A percentile compares a stretch with the other conserved stretches of the same genome.
These are phyloP conservation scores for Neurospora discreta DNA, from an alignment of 495 filamentous ascomycete genomes.

Conservation along the genomic window DNA sequence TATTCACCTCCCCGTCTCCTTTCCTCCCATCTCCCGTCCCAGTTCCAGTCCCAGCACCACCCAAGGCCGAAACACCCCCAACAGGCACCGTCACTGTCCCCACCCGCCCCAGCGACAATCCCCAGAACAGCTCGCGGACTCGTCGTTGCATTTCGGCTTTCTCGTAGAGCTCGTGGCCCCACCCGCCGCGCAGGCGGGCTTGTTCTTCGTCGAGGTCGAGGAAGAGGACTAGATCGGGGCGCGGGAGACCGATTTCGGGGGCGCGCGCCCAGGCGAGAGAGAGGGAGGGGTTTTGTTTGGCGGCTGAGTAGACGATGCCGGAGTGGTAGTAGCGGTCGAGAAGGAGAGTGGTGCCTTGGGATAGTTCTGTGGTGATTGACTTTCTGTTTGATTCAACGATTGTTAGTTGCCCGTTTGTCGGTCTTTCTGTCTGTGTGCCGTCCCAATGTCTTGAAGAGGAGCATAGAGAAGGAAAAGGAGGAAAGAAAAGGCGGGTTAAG, in stretches of 20 bases:
- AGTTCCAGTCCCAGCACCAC: slow-evolving; percentile 1
- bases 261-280: slow-evolving; percentile 64
- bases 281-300: slow-evolving; percentile 63
- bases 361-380: slow-evolving; percentile 50
- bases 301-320: slow-evolving; percentile 90
- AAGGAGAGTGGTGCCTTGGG: slow-evolving; percentile 60
- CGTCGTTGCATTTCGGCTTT: slow-evolving; percentile 68
- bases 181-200: slow-evolving; percentile 68
- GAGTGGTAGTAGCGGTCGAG: slow-evolving; percentile 92
- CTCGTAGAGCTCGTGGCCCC: slow-evolving; percentile 83
- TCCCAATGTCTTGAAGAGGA: too few relatives aligned
- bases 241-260: slow-evolving; percentile 79
- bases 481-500: slow-evolving; percentile 1
- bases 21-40: slow-evolving; percentile 4
- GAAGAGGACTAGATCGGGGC: slow-evolving; percentile 81
- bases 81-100: slow-evolving; percentile 12
- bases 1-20: not conserved
- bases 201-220: slow-evolving; percentile 64
- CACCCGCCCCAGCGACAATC: slow-evolving; percentile 35
- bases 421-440: too few relatives aligned
- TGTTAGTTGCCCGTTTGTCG: too few relatives aligned
- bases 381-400: slow-evolving; percentile 12
- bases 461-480: not conserved
- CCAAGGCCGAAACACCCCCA: not conserved
- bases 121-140: slow-evolving; percentile 65